Evolutionary conservation across 805 yeast species (phyloP), one percentile per base, ranked within the genome.

Genomic region (Sugiyamaella boreocaroliniensis): DNA sequence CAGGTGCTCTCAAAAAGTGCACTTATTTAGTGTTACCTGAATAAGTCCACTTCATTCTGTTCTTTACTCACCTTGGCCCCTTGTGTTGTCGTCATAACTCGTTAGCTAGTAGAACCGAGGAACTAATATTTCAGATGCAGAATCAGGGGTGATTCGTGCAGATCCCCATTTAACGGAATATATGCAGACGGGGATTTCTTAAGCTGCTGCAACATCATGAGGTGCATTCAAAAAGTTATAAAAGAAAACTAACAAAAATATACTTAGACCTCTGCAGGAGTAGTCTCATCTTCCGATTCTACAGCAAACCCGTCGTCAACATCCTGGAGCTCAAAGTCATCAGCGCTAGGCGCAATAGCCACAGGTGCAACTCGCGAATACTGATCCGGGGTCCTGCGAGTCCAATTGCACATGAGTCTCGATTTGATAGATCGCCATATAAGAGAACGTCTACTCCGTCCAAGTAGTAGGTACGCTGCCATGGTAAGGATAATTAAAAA

Each of bases 391-490:
- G 48, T 46, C 29, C 32, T 43, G 37, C 26, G 26, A 22, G 46
- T 19, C 48, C 37, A 42, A 14, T 44, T 44, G 14, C 48, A 26
- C 44, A 42, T 42, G 32, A 55, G 32, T n/a, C 57, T 49, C 11
- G 58, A 46, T 34, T 50, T 49, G 29, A 63, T 18, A 16, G 58
- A 54, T 32, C 54, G 55, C 57, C 58, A 54, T 37, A 64, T 55
- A 3, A 55, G 50, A 26, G 34, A 29, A 6, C 66, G 56, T 40
- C 58, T 51, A 15, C 54, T 42, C 46, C 59, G 64, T 1, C 77
- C 76, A 44, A 73, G 56, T n/a, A 73, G 55, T 15, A 73, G 55
- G 47, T 66, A 72, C 0, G 59, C 67, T 10, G 71, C 61, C 6
- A 66, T 58, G 9, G 60, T 40, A 22, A 73, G 54, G 10, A 69